Base-by-base conservation (phyloP, 768 basidiomycete genomes). In the Pleurotus eryngii region DNA sequence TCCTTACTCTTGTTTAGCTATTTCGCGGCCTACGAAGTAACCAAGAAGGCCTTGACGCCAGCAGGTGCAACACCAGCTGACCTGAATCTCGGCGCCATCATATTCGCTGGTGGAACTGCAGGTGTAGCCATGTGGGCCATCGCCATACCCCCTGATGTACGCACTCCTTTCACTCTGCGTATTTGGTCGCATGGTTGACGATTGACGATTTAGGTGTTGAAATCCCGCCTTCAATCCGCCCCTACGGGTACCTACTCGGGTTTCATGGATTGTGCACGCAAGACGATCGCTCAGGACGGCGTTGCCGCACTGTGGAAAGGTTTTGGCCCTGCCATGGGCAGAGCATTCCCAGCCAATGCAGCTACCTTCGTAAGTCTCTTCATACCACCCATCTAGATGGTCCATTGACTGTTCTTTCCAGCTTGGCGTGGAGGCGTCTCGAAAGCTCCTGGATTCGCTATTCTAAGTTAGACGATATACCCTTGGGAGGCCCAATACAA, bases 111-210 rank as follows among this genome's bases (percentile, higher is more conserved):
- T 62, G 97, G 95, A 54, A 86, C 84, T 40, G 97, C 97, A 1
- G 97, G 97, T 63, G 83, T 98, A 4, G 95, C 95, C 38, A 98
- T 99, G 97, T 99, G 97, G 97, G 79, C 90, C 15, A 79, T 98
- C 63, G 96, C 92, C 22, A 97, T 99, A 63, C 97, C 97, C 48
- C 95, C 96, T 46, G 96, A 99, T 70, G 95, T 94, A 66, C 61
- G 90, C 77, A 3, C 38, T 35, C 15, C 48, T 27, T 45, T n/a
- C 38, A 6, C 47, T 12, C 15, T 46, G 4, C 39, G 39, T 14
- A 18, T 60, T 17, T 47, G 30, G 11, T 26, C 8, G 14, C 27
- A 42, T 3, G 53, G 46, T 40, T 51, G 20, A 60, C 4, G 20
- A 51, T 59, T 50, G 17, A 46, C 39, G 49, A 51, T 26, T 55